Evolutionary conservation across 306 rosid species (phyloP), one percentile per base, ranked within the genome.

Genomic region (Crotalaria pallida): DNA sequence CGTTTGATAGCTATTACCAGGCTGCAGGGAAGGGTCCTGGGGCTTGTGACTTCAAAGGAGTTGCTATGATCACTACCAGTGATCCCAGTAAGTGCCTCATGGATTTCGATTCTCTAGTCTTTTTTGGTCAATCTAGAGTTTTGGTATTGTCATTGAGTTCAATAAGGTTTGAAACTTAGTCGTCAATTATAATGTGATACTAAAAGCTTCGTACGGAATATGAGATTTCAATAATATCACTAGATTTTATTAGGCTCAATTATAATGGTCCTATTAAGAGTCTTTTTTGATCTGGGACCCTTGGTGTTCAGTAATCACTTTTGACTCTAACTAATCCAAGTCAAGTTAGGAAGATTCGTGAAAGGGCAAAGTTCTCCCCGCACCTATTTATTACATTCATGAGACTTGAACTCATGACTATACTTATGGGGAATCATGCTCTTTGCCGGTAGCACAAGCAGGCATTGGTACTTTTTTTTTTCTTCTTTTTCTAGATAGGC

Each of bases 1-100:
- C 96, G 6, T 92, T 92, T 77, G 89, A 92, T 88, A 89, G 92
- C 78, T 92, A 92, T 86, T 89, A 84, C 81, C 96, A 89, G 86
- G 81, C 52, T 16, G 75, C 81, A 51, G 89, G 88, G 9, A 89
- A 41, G 77, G 58, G 75, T 72, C 31, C 95, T 43, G 92, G 88
- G 18, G 83, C 98, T 64, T 92, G 96, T 70, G 95, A 92, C 67
- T 92, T 92, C 89, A 86, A 88, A 61, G 96, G 96, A 17, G 87
- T 82, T 4, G 98, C 96, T 10, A 81, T 66, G 69, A 86, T 92
- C 85, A 92, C 98, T 24, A 92, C 96, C 58, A 87, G 74, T 45
- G 92, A 88, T 67, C 98, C 98, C 64, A 83, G 96, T 92, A 83
- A 87, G 96, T 78, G 11, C 40, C 18, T 15, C 1, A 27, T 60